Evolutionary conservation across 1,284 basidiomycete genomes (phyloP).

Genomic region (Gymnopus androsaceus): DNA sequence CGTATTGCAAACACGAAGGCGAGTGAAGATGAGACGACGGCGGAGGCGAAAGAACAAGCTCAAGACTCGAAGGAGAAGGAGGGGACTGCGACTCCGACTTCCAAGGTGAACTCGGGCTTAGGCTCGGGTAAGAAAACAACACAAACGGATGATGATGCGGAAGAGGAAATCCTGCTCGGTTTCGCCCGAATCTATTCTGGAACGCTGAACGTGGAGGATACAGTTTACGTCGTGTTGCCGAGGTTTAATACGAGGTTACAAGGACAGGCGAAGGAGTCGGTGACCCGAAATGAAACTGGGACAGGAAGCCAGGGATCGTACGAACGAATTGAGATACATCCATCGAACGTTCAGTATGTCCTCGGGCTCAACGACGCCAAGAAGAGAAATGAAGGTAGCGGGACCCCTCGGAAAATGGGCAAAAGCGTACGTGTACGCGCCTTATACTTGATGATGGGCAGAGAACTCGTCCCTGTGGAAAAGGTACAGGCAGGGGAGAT

Average conservation of each 20-base stretch:
- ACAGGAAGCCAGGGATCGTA: no score
- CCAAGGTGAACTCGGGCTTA: no score
- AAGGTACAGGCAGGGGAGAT: conserved; percentile 93
- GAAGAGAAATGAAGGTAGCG: no score
- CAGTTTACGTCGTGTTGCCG: conserved; percentile 80
- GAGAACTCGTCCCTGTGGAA: conserved; percentile 85
- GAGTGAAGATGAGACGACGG: conserved; percentile 13
- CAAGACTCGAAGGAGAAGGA: conserved; percentile 25
- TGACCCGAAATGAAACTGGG: no score
- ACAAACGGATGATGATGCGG: not conserved
- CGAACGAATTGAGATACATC: no score
- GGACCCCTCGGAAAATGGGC: no score
- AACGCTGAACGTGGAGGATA: conserved; percentile 67
- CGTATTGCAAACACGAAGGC: conserved; percentile 33
- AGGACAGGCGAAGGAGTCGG: no score
- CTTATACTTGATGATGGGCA: conserved; percentile 98
- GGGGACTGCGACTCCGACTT: conserved; percentile 22
- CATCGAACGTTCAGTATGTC: conserved; percentile 72
- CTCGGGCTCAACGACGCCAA: not conserved
- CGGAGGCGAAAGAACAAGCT: conserved; percentile 18
- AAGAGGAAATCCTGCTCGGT: conserved; percentile 77
- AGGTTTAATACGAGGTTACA: conserved; percentile 79
- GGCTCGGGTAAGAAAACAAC: no score
- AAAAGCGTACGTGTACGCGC: no score
- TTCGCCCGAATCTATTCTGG: conserved; percentile 96